phyloP scores from a whole-genome alignment of 352 stramenopile genomes.

The Pythium vanterpoolii region DNA sequence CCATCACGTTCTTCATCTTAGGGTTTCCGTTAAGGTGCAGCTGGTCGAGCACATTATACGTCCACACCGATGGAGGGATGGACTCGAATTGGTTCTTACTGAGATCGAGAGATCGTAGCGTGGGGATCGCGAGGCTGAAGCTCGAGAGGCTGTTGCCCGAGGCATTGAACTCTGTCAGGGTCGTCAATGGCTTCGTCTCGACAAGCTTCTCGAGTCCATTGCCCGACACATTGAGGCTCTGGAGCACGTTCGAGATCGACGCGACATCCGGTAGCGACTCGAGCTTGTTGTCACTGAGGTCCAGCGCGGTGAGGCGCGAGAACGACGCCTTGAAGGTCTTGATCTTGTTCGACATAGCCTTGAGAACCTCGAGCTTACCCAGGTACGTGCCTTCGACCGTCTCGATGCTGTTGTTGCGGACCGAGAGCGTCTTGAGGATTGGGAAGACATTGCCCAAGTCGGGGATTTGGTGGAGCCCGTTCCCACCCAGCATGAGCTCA shows the following conservation, averaged over 20 bases:
- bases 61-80: conserved; percentile 12
- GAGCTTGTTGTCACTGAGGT: conserved; percentile 23
- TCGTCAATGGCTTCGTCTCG: not conserved
- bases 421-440: conserved; percentile 7
- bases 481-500: conserved; percentile 14
- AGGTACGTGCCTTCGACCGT: conserved; percentile 8
- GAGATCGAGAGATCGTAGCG: conserved; percentile 13
- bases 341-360: conserved; percentile 14
- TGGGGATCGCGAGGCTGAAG: conserved; percentile 10
- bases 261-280: conserved; percentile 4
- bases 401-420: conserved; percentile 24
- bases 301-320: conserved; percentile 9
- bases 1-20: not conserved
- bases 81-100: conserved; percentile 11
- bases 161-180: conserved; percentile 13
- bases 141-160: conserved; percentile 11
- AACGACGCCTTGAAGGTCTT: conserved; percentile 21
- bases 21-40: conserved; percentile 14
- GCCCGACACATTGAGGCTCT: conserved; percentile 15
- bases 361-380: conserved; percentile 13
- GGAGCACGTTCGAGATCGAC: conserved; percentile 10
- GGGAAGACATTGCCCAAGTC: conserved; percentile 21
- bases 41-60: conserved; percentile 13
- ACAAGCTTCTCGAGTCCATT: conserved; percentile 10
- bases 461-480: conserved; percentile 10